A percentile compares a stretch with the other conserved stretches of the same genome.
Evolutionary conservation across 305 asterid species (phyloP).

Genomic region (Fraxinus albicans): DNA sequence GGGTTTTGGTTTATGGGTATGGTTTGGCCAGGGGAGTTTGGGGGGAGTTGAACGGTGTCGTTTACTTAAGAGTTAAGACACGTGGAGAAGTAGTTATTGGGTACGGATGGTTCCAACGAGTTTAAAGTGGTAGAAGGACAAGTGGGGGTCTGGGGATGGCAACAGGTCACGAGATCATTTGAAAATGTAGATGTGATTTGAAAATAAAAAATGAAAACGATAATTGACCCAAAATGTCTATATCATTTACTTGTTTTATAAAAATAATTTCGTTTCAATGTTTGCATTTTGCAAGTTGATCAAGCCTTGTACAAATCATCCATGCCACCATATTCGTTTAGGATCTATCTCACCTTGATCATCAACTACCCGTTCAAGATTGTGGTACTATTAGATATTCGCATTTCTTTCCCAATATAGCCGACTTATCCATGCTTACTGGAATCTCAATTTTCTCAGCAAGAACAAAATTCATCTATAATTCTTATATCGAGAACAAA

Average conservation of each 20-base stretch:
- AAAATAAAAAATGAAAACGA: no score
- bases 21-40: neutral
- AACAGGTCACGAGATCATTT: neutral
- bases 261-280: neutral
- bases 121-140: neutral
- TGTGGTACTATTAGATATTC: no score
- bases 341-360: no score
- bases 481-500: no score
- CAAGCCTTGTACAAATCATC: neutral
- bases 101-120: neutral
- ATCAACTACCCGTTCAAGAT: no score
- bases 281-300: no score
- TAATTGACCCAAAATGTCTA: neutral
- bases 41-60: conserved; percentile 12
- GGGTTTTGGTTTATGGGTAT: neutral
- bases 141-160: neutral
- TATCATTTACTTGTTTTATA: neutral
- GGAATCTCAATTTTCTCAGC: no score
- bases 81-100: neutral
- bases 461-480: no score
- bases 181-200: neutral
- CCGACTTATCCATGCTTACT: no score
- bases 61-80: neutral
- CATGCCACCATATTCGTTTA: no score
- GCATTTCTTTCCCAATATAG: no score